Base-by-base conservation (phyloP, 2,329 filamentous ascomycete species). In the Colletotrichum magnum region DNA sequence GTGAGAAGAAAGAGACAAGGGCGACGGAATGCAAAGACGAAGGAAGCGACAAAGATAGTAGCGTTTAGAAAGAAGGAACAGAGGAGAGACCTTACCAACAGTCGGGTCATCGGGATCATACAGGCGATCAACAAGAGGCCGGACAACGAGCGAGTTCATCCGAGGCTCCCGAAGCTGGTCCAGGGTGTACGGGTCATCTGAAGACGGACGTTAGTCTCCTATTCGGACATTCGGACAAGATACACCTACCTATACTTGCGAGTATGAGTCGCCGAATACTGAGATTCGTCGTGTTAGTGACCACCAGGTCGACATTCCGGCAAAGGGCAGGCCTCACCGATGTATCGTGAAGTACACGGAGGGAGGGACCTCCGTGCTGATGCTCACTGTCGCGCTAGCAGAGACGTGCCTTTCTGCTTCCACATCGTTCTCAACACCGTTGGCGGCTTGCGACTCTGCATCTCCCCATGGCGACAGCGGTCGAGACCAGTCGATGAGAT, bases 151-250 rank as follows among this genome's bases (percentile, higher is more conserved):
- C 28, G 87, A 84, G 73, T 92, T 93, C 85, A 93, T 90, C 43
- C 90, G 86, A 16, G 90, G 90, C 68, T 89, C 89, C 72, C 88
- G 87, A 26, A 93, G 82, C 76, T 93, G 90, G 58, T 92, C 89
- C 69, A 88, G 72, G 1, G 82, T 83, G 61, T 83, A 84, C 2
- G 80, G 80, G 56, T 84, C 82, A 73, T 84, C 81, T 82, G 65
- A 6, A 15, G 3, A 6, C 26, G 48, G 9, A 18, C 6, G 41
- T 69, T 13, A 64, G 61, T 41, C 4, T 21, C 26, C 18, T 26
- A n/a, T 64, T 24, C 18, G 32, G 32, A 32, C 6, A 24, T 16
- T 13, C 6, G 18, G 5, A 10, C 6, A 16, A 28, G 12, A 13
- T 21, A 3, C 2, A 15, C 47, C 0, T 32, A 64, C 68, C 68